Evolutionary conservation across 352 stramenopile genomes (phyloP).

Genomic region (Pythium scleroteichum): DNA sequence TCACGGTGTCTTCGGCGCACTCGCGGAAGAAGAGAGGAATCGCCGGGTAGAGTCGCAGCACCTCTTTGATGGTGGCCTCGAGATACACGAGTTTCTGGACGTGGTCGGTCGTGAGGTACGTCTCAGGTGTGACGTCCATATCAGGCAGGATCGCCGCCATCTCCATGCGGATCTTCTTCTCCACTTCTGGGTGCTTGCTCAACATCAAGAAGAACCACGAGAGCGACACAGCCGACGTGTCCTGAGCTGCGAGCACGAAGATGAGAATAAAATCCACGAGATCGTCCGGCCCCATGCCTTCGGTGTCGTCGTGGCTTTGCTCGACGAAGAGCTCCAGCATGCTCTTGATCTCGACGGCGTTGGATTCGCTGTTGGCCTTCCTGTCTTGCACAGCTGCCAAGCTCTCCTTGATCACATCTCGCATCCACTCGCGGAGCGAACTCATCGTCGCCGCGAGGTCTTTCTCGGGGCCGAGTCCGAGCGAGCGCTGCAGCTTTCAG

Average conservation of each 20-base stretch:
- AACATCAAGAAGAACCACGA: constrained; percentile 75
- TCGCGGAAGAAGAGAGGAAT: constrained; percentile 59
- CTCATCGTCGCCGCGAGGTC: constrained; percentile 31
- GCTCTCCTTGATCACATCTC: constrained; percentile 36
- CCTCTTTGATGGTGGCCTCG: constrained; percentile 58
- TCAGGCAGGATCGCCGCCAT: constrained; percentile 28
- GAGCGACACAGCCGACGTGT: constrained; percentile 70
- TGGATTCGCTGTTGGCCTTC: neutral
- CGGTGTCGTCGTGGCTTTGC: constrained; percentile 21
- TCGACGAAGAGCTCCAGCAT: constrained; percentile 23
- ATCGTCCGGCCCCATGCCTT: constrained; percentile 44
- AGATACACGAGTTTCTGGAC: constrained; percentile 55
- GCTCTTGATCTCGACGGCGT: constrained; percentile 18
- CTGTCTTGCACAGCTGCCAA: constrained; percentile 10
- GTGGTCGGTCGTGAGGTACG: constrained; percentile 42
- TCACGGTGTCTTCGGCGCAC: constrained; percentile 50
- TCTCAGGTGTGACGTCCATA: constrained; percentile 21
- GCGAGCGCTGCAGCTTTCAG: constrained; percentile 51
- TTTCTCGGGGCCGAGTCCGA: constrained; percentile 49
- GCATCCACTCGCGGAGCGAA: constrained; percentile 40
- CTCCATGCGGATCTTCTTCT: constrained; percentile 48
- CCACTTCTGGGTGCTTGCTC: constrained; percentile 56
- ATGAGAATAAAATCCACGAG: constrained; percentile 67
- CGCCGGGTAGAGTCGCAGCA: constrained; percentile 58
- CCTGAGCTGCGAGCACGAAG: constrained; percentile 68